Conservation (phyloP, 768 basidiomycete species). For the Butyriboletus loyo region DNA sequence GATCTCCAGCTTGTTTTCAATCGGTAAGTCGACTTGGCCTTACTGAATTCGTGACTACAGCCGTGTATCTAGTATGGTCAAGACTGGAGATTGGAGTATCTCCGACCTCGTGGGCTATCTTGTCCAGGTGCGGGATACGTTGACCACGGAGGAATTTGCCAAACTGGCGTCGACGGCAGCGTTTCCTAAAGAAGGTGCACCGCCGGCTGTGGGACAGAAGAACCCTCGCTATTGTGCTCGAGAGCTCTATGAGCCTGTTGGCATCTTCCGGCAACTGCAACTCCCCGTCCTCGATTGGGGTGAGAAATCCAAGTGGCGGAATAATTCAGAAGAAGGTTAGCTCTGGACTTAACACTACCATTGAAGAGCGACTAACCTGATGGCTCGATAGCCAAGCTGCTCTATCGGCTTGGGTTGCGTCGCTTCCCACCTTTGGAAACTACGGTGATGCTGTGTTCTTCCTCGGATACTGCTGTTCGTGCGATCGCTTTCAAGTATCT, state of each 20-base stretch:
- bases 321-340: slow-evolving; percentile 82
- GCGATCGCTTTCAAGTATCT: slow-evolving; percentile 75
- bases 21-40: slow-evolving; percentile 44
- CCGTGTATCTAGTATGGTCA: slow-evolving; percentile 62
- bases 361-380: neutral
- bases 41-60: neutral
- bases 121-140: slow-evolving; percentile 67
- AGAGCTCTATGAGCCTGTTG: slow-evolving; percentile 83
- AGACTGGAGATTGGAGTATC: slow-evolving; percentile 87
- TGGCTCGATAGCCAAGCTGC: slow-evolving; percentile 61
- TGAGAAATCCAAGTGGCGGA: slow-evolving; percentile 69
- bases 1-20: slow-evolving; percentile 93
- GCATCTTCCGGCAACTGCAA: slow-evolving; percentile 64
- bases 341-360: neutral
- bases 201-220: slow-evolving; percentile 32
- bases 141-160: slow-evolving; percentile 56
- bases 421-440: slow-evolving; percentile 65
- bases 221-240: slow-evolving; percentile 55
- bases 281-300: slow-evolving; percentile 92
- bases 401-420: slow-evolving; percentile 67
- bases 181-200: slow-evolving; percentile 58
- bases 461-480: slow-evolving; percentile 48
- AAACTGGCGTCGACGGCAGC: slow-evolving; percentile 64
- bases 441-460: slow-evolving; percentile 68
- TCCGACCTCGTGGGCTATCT: slow-evolving; percentile 85